phyloP scores from a whole-genome alignment of 441 rosid species.

The Daphne laureola region DNA sequence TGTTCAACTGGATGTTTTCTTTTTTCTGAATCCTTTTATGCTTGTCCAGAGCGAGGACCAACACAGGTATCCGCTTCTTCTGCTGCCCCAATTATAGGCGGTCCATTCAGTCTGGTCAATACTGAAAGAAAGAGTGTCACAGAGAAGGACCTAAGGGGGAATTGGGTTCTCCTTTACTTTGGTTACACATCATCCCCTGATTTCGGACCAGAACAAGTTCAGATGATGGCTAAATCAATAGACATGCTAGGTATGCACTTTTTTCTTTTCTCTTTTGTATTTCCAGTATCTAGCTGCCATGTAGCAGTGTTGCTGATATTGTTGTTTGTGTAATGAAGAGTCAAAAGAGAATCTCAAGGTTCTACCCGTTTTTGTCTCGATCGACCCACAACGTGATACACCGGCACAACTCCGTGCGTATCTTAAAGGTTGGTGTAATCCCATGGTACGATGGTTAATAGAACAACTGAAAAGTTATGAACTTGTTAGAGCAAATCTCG shows the following conservation, averaged over 20 bases:
- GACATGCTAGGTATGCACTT: slow-evolving; percentile 49
- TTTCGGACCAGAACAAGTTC: slow-evolving; percentile 69
- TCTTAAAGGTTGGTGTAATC: slow-evolving; percentile 50
- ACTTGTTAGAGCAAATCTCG: neutral
- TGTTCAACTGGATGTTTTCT: slow-evolving; percentile 4
- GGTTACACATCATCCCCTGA: slow-evolving; percentile 91
- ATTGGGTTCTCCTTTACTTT: slow-evolving; percentile 75
- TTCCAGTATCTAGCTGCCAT: slow-evolving; percentile 1
- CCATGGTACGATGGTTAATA: neutral
- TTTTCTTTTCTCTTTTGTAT: neutral
- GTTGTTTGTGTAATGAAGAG: slow-evolving; percentile 37
- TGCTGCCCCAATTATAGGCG: slow-evolving; percentile 62
- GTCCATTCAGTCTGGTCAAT: slow-evolving; percentile 61
- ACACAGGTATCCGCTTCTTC: slow-evolving; percentile 9
- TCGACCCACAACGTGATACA: slow-evolving; percentile 85
- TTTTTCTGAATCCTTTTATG: neutral
- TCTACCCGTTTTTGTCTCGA: slow-evolving; percentile 67
- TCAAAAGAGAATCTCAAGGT: slow-evolving; percentile 41
- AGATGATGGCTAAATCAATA: slow-evolving; percentile 44
- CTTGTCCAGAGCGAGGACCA: slow-evolving; percentile 26
- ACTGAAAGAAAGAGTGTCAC: slow-evolving; percentile 43
- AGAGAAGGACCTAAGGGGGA: slow-evolving; percentile 46
- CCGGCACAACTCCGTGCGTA: slow-evolving; percentile 66
- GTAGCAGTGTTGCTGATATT: slow-evolving; percentile 19
- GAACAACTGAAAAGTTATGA: no score